Evolutionary conservation across 1,139 yeast species (phyloP), one percentile per base, ranked within the genome.

Genomic region (Blastobotrys ciferrii): DNA sequence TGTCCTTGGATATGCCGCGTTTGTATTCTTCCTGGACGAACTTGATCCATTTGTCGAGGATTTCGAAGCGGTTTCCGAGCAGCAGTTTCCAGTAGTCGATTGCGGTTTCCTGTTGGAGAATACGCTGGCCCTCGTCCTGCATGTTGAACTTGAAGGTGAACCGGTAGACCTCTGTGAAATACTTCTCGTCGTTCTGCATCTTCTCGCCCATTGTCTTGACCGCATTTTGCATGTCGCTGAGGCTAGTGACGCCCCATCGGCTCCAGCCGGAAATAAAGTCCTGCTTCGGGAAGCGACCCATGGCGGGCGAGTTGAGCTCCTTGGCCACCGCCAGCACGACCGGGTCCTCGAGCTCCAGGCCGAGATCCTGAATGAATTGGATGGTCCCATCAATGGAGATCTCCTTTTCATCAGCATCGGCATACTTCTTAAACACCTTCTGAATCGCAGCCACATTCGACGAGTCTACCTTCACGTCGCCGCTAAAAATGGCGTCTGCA

Each of bases 321-420:
- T 78, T 81, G 1, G 95, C 89, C 14, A 91, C 66, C 0, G 87
- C 81, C 49, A 91, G 71, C 3, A 89, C 83, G 2, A 70, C 75
- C 6, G 80, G 72, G 60, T 91, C 91, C 57, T 91, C 97, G 0
- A 91, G 83, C 14, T 80, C 81, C 41, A 84, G 73, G 0, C 77
- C 80, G 45, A 91, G 67, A 59, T 84, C 96, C 7, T 72, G 74
- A 38, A 88, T 70, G 58, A 83, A 86, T 40, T 63, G 58, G 17
- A 91, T 67, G 0, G 96, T 84, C 0, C 96, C 97, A 51, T 87
- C 92, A 23, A 85, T 75, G 32, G 82, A 92, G 47, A 78, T 77
- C 32, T 58, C 65, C 23, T 64, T 64, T 4, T 60, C 47, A 6
- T 52, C 57, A 55, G 49, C 35, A 14, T 54, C 59, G 51, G 49